Evolutionary conservation across 2,329 filamentous ascomycete species (phyloP).

Genomic region (Emergomyces africanus): DNA sequence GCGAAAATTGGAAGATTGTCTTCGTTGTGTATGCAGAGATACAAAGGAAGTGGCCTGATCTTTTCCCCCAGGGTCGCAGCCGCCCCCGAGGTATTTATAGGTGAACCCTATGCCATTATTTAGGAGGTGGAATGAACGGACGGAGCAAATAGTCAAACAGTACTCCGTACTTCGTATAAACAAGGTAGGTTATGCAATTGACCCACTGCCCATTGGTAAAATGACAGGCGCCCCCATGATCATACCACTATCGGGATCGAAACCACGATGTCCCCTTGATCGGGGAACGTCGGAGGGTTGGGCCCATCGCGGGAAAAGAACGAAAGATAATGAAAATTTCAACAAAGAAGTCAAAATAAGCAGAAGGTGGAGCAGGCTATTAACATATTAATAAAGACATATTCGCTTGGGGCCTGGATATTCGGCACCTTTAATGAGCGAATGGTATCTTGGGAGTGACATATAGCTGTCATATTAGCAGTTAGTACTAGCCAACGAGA

Average conservation of each 20-base stretch:
- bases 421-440: neutral
- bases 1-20: neutral
- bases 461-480: neutral
- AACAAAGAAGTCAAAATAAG: neutral
- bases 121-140: neutral
- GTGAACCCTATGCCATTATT: neutral
- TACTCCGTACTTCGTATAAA: too few species aligned
- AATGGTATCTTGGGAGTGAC: neutral
- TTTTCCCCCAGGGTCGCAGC: neutral
- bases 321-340: neutral
- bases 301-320: neutral
- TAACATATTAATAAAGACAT: neutral
- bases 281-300: neutral
- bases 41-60: neutral
- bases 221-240: neutral
- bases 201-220: neutral
- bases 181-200: neutral
- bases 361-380: neutral
- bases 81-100: neutral
- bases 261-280: neutral
- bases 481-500: neutral
- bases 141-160: neutral
- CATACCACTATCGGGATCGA: neutral
- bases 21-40: neutral
- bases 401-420: neutral